These are phyloP conservation scores for Backusella tuberculispora DNA, from an alignment of 192 early-diverging fungal species.

Conservation along the genomic window DNA sequence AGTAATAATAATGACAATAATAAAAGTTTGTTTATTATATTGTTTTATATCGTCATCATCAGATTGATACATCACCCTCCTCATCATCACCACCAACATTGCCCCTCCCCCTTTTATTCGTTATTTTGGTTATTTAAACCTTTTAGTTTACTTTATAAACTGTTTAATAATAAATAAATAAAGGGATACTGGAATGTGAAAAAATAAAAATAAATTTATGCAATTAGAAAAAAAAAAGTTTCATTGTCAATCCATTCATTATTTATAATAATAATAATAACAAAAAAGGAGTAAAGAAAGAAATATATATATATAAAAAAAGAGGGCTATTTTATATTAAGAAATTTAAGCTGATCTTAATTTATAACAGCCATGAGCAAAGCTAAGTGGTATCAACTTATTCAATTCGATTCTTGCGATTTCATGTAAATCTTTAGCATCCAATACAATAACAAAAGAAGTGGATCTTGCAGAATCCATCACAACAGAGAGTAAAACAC, in stretches of 20 bases:
- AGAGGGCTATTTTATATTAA: not conserved
- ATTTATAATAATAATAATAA: not conserved
- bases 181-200: constrained; percentile 11
- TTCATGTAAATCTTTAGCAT: constrained; percentile 69
- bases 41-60: no score
- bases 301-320: not conserved
- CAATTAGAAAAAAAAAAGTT: not conserved
- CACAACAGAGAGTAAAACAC: constrained; percentile 75
- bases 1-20: no score
- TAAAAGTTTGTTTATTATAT: no score
- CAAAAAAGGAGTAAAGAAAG: not conserved
- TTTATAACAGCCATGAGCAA: constrained; percentile 64
- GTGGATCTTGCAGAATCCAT: constrained; percentile 65
- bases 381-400: constrained; percentile 68
- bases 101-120: not conserved
- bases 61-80: not conserved
- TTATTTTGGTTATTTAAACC: not conserved
- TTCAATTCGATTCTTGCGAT: constrained; percentile 69
- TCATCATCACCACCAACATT: not conserved
- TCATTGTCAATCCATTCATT: not conserved
- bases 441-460: constrained; percentile 76
- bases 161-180: not conserved
- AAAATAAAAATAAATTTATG: constrained; percentile 1
- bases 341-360: not conserved
- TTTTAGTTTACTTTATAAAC: not conserved